Percentiles rank a stretch among this genome's conserved stretches.
These are phyloP conservation scores for Allium sativum DNA, from an alignment of 106 monocot species.

Conservation along the genomic window DNA sequence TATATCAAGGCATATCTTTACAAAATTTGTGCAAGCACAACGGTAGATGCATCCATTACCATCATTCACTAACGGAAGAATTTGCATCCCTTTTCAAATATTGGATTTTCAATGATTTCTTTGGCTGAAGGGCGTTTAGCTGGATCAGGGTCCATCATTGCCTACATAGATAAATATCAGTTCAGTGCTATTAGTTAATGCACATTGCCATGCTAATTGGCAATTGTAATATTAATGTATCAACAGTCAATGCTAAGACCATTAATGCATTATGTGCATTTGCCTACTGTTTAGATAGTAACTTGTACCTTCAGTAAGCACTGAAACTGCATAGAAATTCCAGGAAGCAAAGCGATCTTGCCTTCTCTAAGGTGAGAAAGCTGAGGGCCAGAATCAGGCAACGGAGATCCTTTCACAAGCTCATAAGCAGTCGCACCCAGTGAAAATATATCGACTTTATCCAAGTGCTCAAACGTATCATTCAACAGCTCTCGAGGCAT, in stretches of 20 bases:
- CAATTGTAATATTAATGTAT: not conserved
- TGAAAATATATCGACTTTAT: conserved; percentile 95
- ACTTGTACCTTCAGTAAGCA: conserved; percentile 58
- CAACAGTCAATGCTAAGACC: not conserved
- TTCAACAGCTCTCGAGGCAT: conserved; percentile 92
- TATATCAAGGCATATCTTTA: too few relatives aligned
- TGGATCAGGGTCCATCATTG: conserved; percentile 95
- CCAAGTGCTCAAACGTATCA: conserved; percentile 79
- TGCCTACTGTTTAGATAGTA: not conserved
- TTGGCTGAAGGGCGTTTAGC: conserved; percentile 71
- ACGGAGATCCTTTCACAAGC: conserved; percentile 66
- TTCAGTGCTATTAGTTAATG: not conserved
- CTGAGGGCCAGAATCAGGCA: conserved; percentile 80
- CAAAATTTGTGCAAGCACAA: too few relatives aligned
- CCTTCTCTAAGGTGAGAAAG: conserved; percentile 79
- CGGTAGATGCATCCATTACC: too few relatives aligned
- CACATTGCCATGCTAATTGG: not conserved
- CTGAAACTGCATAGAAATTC: conserved; percentile 63
- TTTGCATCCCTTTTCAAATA: conserved; percentile 33
- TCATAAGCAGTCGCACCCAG: conserved; percentile 72
- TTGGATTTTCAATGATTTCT: conserved; percentile 50
- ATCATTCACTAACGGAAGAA: not conserved
- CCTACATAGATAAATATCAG: conserved; percentile 24
- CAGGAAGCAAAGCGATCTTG: conserved; percentile 82
- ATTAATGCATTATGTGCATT: not conserved